Evolutionary conservation across 2,329 filamentous ascomycete genomes (phyloP), one percentile per base, ranked within the genome.

Genomic region (Fusarium xyrophilum): DNA sequence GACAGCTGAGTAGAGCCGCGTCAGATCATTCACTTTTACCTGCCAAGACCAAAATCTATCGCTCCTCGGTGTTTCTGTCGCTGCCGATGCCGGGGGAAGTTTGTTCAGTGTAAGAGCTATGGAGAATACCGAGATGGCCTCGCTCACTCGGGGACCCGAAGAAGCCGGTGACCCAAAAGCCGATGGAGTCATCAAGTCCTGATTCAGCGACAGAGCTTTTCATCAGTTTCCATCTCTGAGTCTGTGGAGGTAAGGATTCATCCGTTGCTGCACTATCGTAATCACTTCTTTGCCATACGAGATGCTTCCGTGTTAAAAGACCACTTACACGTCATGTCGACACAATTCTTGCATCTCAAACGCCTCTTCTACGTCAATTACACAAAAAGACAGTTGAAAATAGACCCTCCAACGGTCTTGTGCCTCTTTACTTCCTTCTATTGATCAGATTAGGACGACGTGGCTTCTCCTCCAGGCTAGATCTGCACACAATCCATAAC

Each of bases 331-430:
- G 48, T 56, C 56, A 59, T 35, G 6, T 28, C 12, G 17, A 38
- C 39, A n/a, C 15, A 39, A 13, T 21, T 50, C 32, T 23, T 17
- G 15, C 19, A 30, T 43, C 53, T 32, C 25, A 51, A 19, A 40
- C 43, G 52, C 65, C 65, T 39, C 61, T 28, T 62, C 28, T 40
- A 40, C 52, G 28, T 63, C 52, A 56, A 46, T 39, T 51, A 9
- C 43, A 52, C n/a, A 35, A 38, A 33, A 44, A 23, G n/a, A 17
- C 23, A 17, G 44, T 30, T 30, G 19, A n/a, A 7, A 35, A 17
- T 13, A 17, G 25, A 39, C 17, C 25, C 21, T 32, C 35, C 35
- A 66, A 56, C 58, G 53, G 63, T 46, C 43, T 54, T 39, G 47
- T 38, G n/a, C 40, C 23, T 50, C 61, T 27, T 27, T 35, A 8